Evolutionary conservation across 345 rosid genomes (phyloP).

Genomic region (Eucalyptus shirleyi): DNA sequence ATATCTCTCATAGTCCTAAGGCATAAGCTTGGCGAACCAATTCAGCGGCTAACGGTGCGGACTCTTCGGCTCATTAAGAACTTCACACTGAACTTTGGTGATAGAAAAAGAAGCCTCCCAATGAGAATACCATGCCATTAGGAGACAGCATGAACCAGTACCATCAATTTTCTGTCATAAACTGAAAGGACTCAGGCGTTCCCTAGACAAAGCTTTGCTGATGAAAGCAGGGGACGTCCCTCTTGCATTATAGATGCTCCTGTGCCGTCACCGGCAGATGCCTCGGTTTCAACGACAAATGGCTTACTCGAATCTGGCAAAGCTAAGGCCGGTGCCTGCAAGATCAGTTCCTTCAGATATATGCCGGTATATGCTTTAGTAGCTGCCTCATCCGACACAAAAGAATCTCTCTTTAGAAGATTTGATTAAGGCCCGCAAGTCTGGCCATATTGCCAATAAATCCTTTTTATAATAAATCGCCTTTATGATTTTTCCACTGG

Average conservation of each 20-base stretch:
- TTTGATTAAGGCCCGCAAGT: not conserved
- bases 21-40: not conserved
- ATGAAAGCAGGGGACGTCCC: not conserved
- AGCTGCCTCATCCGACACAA: not conserved
- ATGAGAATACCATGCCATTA: not conserved
- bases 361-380: not conserved
- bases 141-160: not conserved
- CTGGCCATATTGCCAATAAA: not conserved
- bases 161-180: not conserved
- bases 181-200: not conserved
- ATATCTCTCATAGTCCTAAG: not conserved
- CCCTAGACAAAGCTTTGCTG: not conserved
- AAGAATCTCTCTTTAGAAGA: not conserved
- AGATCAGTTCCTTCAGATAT: not conserved
- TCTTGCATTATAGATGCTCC: not conserved
- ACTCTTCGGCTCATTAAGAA: not conserved
- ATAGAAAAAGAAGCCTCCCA: not conserved
- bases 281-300: not conserved
- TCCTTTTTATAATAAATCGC: not conserved
- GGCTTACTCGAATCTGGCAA: not conserved
- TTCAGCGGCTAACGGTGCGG: not conserved
- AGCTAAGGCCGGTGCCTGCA: not conserved
- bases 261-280: not conserved
- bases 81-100: not conserved
- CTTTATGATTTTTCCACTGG: not conserved